Evolutionary conservation across 306 rosid species (phyloP), one percentile per base, ranked within the genome.

Genomic region (Cucurbita ficifolia): DNA sequence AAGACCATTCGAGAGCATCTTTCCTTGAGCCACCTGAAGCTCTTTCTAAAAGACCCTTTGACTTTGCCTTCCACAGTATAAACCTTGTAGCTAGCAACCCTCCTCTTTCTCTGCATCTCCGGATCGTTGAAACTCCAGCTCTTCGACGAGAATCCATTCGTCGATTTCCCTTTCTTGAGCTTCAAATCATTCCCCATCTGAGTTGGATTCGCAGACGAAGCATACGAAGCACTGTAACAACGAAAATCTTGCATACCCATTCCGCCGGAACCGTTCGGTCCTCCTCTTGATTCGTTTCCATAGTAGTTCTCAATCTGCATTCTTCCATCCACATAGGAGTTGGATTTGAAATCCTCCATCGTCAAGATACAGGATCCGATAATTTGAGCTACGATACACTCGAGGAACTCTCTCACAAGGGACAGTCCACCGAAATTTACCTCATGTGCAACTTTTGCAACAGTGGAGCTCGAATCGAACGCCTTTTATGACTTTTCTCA

Each of bases 11-110:
- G 86, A 64, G 76, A 76, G 80, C 86, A 93, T 55, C 90, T 83
- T 22, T 93, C 91, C 81, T 90, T 93, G 52, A 93, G 78, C 98
- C 98, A 93, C 83, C 84, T 82, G 76, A 90, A 85, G 76, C 96
- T 90, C 87, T 88, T 93, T 76, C 92, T 81, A 8, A 93, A 43
- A 43, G 94, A 84, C 3, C 98, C 97, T 76, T 90, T 90, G 42
- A 93, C 89, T 78, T 88, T 93, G 12, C 98, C 98, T 79, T 93
- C 98, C 76, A 88, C 90, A 5, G 89, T 22, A 74, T 93, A 93
- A 40, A 88, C 97, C 82, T 93, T 93, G 70, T 93, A 93, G 81
- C 98, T 86, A 16, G 97, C 98, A 5, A 93, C 97, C 76, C 97
- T 88, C 76, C 85, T 93, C 84, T 86, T 90, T 87, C 98, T 83